phyloP scores from a whole-genome alignment of 2,329 filamentous ascomycete genomes.

The Microdochium nivale region DNA sequence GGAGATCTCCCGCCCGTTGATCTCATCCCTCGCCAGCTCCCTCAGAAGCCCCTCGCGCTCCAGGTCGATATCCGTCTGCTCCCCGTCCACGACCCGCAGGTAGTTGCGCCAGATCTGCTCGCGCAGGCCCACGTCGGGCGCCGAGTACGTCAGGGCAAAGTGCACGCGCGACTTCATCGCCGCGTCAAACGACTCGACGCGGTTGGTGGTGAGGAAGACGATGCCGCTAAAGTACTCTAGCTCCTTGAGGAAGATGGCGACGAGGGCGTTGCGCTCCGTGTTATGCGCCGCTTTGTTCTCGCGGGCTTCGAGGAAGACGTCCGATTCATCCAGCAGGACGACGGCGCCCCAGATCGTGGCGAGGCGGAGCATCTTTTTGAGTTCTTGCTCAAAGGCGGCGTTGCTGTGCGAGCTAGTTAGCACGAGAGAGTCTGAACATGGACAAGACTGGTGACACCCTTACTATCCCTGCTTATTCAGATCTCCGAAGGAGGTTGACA shows the following conservation, averaged over 20 bases:
- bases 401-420: conserved; percentile 4
- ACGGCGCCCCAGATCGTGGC: conserved; percentile 20
- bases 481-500: conserved; percentile 7
- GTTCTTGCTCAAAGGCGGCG: conserved; percentile 13
- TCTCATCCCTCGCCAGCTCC: conserved; percentile 10
- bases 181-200: conserved; percentile 29
- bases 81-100: neutral
- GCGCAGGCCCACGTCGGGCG: neutral
- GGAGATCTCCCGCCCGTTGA: neutral
- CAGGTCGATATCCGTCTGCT: conserved; percentile 5
- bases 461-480: too few relatives aligned
- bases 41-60: conserved; percentile 23
- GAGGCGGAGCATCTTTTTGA: conserved; percentile 16
- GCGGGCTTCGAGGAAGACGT: conserved; percentile 22
- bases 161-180: conserved; percentile 34
- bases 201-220: conserved; percentile 36
- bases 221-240: conserved; percentile 32
- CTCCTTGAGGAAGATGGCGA: conserved; percentile 27
- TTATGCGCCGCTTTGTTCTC: conserved; percentile 6
- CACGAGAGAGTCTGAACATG: too few relatives aligned
- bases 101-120: neutral
- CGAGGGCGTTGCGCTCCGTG: conserved; percentile 13
- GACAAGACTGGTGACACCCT: too few relatives aligned
- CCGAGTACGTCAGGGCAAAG: conserved; percentile 24
- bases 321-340: conserved; percentile 20